These are phyloP conservation scores for Suillus ampliporus DNA, from an alignment of 768 basidiomycete genomes.

Conservation along the genomic window DNA sequence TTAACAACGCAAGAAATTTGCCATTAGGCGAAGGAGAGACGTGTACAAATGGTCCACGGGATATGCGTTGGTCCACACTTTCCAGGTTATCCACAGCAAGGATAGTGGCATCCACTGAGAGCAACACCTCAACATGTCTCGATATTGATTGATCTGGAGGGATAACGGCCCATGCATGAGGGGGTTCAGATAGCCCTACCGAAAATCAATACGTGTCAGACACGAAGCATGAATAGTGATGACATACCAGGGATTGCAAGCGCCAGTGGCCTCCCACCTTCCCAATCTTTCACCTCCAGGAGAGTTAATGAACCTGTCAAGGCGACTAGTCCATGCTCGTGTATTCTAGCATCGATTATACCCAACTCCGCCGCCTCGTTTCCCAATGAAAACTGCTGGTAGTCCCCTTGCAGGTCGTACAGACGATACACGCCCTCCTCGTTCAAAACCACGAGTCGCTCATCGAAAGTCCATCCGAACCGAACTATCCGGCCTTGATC, in stretches of 20 bases:
- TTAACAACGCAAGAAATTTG: conserved; percentile 86
- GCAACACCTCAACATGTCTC: conserved; percentile 86
- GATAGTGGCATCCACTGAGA: conserved; percentile 83
- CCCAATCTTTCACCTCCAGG: conserved; percentile 90
- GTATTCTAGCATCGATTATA: conserved; percentile 83
- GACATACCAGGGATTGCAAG: conserved; percentile 76
- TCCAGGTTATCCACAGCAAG: conserved; percentile 89
- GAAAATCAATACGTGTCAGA: neutral
- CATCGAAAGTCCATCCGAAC: conserved; percentile 86
- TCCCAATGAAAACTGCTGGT: conserved; percentile 85
- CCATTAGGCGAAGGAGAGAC: conserved; percentile 93
- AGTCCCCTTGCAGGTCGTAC: conserved; percentile 87
- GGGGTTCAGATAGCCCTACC: conserved; percentile 76
- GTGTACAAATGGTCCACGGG: conserved; percentile 87
- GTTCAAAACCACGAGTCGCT: conserved; percentile 82
- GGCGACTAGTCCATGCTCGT: conserved; percentile 88
- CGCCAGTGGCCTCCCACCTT: conserved; percentile 72
- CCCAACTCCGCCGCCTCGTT: conserved; percentile 82
- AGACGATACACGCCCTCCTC: conserved; percentile 92
- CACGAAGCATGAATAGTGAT: neutral
- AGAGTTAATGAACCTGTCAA: conserved; percentile 76
- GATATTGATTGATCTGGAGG: conserved; percentile 90
- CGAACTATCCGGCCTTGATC: conserved; percentile 83
- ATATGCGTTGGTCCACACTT: conserved; percentile 83
- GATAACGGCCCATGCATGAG: conserved; percentile 86